Evolutionary conservation across 2,329 filamentous ascomycete genomes (phyloP).

Genomic region (Colletotrichum ledebouriae): DNA sequence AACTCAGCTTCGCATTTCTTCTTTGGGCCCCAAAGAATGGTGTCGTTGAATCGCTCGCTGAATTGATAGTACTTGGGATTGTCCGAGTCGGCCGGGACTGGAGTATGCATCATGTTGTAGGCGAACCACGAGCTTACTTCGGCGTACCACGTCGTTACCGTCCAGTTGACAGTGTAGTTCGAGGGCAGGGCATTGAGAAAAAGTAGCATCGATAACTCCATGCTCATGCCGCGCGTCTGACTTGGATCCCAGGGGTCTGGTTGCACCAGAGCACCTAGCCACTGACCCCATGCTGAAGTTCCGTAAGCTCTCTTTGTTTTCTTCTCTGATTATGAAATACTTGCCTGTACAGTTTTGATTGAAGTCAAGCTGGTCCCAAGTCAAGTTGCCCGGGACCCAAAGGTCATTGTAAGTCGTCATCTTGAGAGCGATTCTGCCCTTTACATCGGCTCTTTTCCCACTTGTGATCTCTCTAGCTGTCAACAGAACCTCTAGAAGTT

Average conservation of each 20-base stretch:
- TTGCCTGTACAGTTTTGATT: slow-evolving; percentile 26
- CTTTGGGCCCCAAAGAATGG: slow-evolving; percentile 23
- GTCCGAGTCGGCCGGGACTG: background rate
- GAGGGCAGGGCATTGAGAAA: slow-evolving; percentile 20
- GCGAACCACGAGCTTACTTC: slow-evolving; percentile 31
- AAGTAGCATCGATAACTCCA: slow-evolving; percentile 11
- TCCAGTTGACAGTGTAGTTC: background rate
- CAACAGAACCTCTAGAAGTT: too few species aligned
- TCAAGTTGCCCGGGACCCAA: slow-evolving; percentile 37
- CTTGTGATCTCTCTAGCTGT: background rate
- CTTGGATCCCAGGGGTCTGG: slow-evolving; percentile 35
- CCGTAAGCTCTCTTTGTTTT: background rate
- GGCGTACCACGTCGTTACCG: background rate
- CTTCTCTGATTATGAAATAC: background rate
- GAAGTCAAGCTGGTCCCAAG: slow-evolving; percentile 39
- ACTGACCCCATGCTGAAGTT: slow-evolving; percentile 13
- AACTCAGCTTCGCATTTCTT: slow-evolving; percentile 24
- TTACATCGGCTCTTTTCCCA: background rate
- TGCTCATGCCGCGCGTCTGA: slow-evolving; percentile 29
- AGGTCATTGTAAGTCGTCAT: slow-evolving; percentile 16
- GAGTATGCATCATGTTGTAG: slow-evolving; percentile 39
- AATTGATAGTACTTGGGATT: slow-evolving; percentile 23
- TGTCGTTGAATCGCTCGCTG: slow-evolving; percentile 30
- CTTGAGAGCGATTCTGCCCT: background rate
- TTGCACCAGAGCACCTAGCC: slow-evolving; percentile 26